These are phyloP conservation scores for Pilobolus umbonatus DNA, from an alignment of 192 early-diverging fungal genomes.

Conservation along the genomic window DNA sequence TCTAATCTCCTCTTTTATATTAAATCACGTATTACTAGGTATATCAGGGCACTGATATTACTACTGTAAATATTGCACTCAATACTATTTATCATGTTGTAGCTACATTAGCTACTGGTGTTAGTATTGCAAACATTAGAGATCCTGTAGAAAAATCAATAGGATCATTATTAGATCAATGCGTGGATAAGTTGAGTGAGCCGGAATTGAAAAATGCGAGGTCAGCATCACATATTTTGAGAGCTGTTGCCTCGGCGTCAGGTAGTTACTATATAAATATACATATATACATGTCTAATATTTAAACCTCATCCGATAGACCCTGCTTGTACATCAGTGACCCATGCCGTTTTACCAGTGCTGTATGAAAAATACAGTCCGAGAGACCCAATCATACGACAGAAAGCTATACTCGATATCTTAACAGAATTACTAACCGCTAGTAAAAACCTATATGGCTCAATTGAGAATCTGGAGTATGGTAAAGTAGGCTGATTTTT, in stretches of 20 bases:
- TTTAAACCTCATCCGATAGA: no score
- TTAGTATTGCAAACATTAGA: slow-evolving; percentile 33
- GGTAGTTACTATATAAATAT: slow-evolving; percentile 39
- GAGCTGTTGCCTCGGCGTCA: slow-evolving; percentile 57
- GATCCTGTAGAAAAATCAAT: slow-evolving; percentile 50
- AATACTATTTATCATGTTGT: slow-evolving; percentile 59
- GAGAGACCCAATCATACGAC: slow-evolving; percentile 46
- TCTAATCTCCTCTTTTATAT: background rate
- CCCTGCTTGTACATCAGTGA: slow-evolving; percentile 57
- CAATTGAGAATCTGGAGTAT: slow-evolving; percentile 36
- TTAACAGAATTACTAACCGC: slow-evolving; percentile 71
- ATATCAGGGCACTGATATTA: slow-evolving; percentile 67
- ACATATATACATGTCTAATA: background rate
- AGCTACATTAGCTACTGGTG: slow-evolving; percentile 60
- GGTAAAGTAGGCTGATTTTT: slow-evolving; percentile 21
- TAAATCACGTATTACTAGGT: slow-evolving; percentile 27
- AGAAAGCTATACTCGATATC: slow-evolving; percentile 60
- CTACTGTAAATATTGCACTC: slow-evolving; percentile 61
- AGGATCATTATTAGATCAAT: slow-evolving; percentile 45
- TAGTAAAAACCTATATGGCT: slow-evolving; percentile 55
- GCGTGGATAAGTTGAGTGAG: slow-evolving; percentile 50
- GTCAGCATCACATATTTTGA: slow-evolving; percentile 57
- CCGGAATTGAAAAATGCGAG: slow-evolving; percentile 67
- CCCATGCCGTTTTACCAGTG: slow-evolving; percentile 55
- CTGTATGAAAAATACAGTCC: slow-evolving; percentile 53